phyloP scores from a whole-genome alignment of 2,329 filamentous ascomycete species.

The Arthrobotrys conoides region DNA sequence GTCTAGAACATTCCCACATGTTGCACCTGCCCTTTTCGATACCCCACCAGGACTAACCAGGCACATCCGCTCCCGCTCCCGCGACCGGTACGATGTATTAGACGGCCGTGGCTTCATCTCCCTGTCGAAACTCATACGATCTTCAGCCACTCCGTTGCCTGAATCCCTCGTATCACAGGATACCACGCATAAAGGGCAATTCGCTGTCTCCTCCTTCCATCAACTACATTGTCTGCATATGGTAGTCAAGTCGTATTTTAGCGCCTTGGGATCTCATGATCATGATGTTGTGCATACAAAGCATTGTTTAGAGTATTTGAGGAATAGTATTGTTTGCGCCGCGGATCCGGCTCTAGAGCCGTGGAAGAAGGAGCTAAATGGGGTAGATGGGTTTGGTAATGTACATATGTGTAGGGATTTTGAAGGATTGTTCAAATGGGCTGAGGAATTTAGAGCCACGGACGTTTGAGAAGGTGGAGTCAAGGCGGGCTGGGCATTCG shows the following conservation, averaged over 20 bases:
- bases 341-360: conserved; percentile 68
- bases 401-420: conserved; percentile 56
- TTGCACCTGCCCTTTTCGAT: not conserved
- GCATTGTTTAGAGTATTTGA: conserved; percentile 68
- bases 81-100: not conserved
- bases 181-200: conserved; percentile 37
- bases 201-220: conserved; percentile 66
- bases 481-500: not conserved
- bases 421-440: conserved; percentile 49
- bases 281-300: conserved; percentile 66
- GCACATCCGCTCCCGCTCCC: not conserved
- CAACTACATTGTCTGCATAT: conserved; percentile 68
- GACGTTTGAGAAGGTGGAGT: conserved; percentile 19
- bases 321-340: conserved; percentile 67
- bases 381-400: conserved; percentile 50
- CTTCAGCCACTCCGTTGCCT: conserved; percentile 32
- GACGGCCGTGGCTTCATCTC: conserved; percentile 57
- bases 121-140: conserved; percentile 38
- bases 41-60: not conserved
- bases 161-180: conserved; percentile 26
- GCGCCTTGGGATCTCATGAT: conserved; percentile 64
- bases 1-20: not conserved
- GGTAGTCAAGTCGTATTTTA: conserved; percentile 65
- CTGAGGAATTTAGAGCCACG: conserved; percentile 40
- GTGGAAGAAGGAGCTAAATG: conserved; percentile 65